Base-by-base conservation (phyloP, 805 yeast genomes). In the Saccharomyces cerevisiae region DNA sequence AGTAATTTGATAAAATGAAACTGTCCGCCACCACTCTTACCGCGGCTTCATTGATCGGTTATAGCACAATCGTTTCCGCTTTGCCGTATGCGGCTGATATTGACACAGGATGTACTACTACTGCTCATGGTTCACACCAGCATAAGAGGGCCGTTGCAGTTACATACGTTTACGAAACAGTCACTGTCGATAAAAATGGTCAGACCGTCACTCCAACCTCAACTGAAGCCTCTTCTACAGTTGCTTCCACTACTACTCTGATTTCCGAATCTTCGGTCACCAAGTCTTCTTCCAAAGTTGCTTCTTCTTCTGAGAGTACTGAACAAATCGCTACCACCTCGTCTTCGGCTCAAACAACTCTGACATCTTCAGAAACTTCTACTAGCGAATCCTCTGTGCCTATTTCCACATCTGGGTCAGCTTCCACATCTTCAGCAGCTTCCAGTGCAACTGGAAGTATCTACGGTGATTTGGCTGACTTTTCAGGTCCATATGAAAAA, bases 401-500 rank as follows among this genome's bases (percentile, higher is more conserved):
- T 27, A 29, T 61, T 9, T 41, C 65, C 11, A 22, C 58, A 5
- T 13, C 73, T 13, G 27, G 27, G 27, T 21, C 67, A 30, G 31
- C 61, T 8, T 31, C 65, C 13, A 22, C 58, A 6, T 13, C 73
- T 14, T 46, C 74, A 29, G 46, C 73, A 24, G 54, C 74, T 22
- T 50, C 68, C 55, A 24, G 75, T 30, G 53, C 75, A 31, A 60
- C 76, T 28, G 73, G 66, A 51, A 65, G 69, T 54, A 70, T 71
- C 54, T 59, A 67, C 28, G 95, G 94, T 66, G 89, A 83, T 69
- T 79, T 89, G 61, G 56, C 75, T 43, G 71, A 78, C 56, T 87
- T 75, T 74, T 61, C 73, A 10, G 75, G 70, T 62, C 94, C 96
- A 64, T 60, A 77, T 55, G 75, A 70, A 50, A 73, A 74, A 51